Percentiles rank a stretch among this genome's conserved stretches.
phyloP scores from a whole-genome alignment of 768 basidiomycete genomes.

The Cystofilobasidium bisporidii region DNA sequence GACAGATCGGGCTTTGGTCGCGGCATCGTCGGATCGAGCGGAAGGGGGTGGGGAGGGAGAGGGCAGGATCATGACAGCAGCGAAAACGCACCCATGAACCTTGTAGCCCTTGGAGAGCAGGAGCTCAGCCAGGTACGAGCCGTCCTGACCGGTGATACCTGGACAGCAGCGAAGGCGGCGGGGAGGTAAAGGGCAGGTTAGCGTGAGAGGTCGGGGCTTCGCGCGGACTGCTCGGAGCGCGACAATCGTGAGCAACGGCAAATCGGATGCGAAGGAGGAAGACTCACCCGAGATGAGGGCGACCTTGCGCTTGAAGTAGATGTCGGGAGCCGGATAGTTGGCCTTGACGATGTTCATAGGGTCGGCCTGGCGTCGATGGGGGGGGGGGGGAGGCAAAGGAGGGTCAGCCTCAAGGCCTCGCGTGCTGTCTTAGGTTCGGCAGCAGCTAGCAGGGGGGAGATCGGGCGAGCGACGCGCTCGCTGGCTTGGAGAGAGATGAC shows the following conservation, averaged over 20 bases:
- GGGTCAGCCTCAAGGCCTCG: too few relatives aligned
- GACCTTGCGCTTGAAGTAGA: constrained; percentile 65
- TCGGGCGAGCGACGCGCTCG: too few relatives aligned
- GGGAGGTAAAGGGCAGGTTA: background rate
- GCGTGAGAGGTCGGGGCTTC: background rate
- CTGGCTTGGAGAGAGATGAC: too few relatives aligned
- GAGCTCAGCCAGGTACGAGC: constrained; percentile 84
- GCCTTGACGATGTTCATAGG: constrained; percentile 21
- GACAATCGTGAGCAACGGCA: background rate
- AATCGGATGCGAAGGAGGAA: background rate
- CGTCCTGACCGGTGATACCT: constrained; percentile 96
- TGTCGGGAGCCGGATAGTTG: constrained; percentile 22
- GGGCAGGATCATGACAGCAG: background rate
- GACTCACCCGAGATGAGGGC: constrained; percentile 76
- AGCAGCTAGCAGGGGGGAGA: too few relatives aligned
- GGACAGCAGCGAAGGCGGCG: constrained; percentile 1
- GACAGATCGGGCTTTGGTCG: too few relatives aligned
- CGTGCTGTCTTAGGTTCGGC: too few relatives aligned
- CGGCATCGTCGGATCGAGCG: too few relatives aligned
- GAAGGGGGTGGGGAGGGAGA: too few relatives aligned
- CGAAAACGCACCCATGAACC: constrained; percentile 53
- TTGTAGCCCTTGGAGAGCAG: constrained; percentile 79
- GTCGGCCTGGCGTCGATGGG: constrained; percentile 11
- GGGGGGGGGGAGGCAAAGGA: too few relatives aligned
- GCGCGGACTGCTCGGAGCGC: background rate